phyloP scores from a whole-genome alignment of 2,329 filamentous ascomycete species.

The Fusarium nodosum region DNA sequence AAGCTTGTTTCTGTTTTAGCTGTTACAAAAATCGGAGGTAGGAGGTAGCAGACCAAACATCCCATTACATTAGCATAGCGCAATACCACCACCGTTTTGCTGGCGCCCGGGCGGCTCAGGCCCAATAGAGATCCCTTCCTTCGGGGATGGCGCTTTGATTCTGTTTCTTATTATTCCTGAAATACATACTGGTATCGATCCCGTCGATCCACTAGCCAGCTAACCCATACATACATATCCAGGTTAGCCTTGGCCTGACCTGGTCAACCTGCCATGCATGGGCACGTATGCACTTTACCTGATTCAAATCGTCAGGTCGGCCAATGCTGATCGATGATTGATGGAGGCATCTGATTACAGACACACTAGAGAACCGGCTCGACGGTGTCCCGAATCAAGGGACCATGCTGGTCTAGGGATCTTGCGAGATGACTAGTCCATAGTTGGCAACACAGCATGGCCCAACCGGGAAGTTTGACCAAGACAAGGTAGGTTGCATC shows the following conservation, averaged over 20 bases:
- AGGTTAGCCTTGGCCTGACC: not conserved
- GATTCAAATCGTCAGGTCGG: slow-evolving; percentile 23
- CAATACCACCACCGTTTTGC: slow-evolving; percentile 18
- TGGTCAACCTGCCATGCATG: not conserved
- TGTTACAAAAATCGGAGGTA: not conserved
- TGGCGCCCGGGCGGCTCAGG: slow-evolving; percentile 30
- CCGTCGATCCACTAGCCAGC: slow-evolving; percentile 11
- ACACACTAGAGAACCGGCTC: slow-evolving; percentile 23
- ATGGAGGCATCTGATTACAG: slow-evolving; percentile 31
- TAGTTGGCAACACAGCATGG: slow-evolving; percentile 30
- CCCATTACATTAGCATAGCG: not conserved
- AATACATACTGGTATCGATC: slow-evolving; percentile 26
- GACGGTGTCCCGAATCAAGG: slow-evolving; percentile 36
- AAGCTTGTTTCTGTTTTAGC: not conserved
- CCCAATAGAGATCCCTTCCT: slow-evolving; percentile 41
- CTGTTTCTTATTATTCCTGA: slow-evolving; percentile 37
- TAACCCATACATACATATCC: not conserved
- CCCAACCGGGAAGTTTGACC: slow-evolving; percentile 34
- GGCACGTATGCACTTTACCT: slow-evolving; percentile 10
- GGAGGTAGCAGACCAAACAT: not conserved
- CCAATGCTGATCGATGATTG: slow-evolving; percentile 36
- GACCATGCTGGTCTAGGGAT: slow-evolving; percentile 19
- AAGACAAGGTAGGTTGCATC: slow-evolving; percentile 37
- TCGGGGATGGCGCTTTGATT: slow-evolving; percentile 40
- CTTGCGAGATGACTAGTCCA: slow-evolving; percentile 28